Conservation (phyloP, 176 grass and related monocot genomes). For the Paspalum notatum region DNA sequence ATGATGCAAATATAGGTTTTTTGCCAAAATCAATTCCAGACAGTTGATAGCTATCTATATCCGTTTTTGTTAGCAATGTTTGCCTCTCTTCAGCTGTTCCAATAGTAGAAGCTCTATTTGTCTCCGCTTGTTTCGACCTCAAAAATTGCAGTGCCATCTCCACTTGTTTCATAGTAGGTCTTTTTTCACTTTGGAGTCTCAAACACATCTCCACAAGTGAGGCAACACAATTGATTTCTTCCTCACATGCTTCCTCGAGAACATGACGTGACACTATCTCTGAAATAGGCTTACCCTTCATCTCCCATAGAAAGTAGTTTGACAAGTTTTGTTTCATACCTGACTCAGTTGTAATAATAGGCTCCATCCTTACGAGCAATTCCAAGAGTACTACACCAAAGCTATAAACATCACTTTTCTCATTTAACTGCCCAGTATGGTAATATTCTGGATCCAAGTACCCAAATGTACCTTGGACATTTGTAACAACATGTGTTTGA, state of each 20-base stretch:
- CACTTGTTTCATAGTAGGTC: constrained; percentile 20
- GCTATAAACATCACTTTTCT: constrained; percentile 6
- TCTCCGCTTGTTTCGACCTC: not conserved
- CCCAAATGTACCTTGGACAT: too few species aligned
- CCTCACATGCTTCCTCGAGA: not conserved
- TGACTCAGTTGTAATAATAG: not conserved
- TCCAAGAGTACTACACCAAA: constrained; percentile 1
- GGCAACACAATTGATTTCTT: not conserved
- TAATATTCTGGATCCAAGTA: too few species aligned
- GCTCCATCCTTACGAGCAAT: not conserved
- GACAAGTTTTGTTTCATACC: not conserved
- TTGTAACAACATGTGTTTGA: too few species aligned
- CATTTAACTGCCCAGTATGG: not conserved
- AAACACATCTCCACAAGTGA: constrained; percentile 4
- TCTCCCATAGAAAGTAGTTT: not conserved
- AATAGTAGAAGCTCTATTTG: not conserved
- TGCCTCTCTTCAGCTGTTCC: not conserved
- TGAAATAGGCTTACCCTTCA: not conserved
- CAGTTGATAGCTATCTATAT: not conserved
- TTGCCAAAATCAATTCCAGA: not conserved
- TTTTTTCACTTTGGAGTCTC: not conserved
- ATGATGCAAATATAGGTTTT: not conserved
- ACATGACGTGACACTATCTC: not conserved
- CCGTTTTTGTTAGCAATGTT: not conserved
- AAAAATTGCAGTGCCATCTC: constrained; percentile 13